Percentiles rank a stretch among this genome's conserved stretches.
Conservation (phyloP, 2,329 filamentous ascomycete species). For the Pseudogymnoascus sp. region DNA sequence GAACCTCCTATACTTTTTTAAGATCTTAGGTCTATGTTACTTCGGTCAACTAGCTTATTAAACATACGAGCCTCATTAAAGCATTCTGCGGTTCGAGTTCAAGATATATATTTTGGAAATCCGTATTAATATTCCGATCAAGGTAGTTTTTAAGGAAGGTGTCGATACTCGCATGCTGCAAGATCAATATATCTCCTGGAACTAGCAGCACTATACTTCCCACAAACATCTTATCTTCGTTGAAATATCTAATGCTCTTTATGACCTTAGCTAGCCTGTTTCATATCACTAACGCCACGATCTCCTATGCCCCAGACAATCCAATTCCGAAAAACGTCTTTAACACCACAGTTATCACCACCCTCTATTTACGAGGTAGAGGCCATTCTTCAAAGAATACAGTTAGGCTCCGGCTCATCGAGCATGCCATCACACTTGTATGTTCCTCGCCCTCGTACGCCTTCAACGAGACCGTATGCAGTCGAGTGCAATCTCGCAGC, state of each 20-base stretch:
- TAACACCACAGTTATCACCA: background rate
- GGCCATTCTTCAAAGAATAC: slow-evolving; percentile 2
- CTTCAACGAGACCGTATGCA: background rate
- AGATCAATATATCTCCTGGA: background rate
- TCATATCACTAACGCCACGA: background rate
- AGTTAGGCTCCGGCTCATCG: background rate
- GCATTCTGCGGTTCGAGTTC: slow-evolving; percentile 8
- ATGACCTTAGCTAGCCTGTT: background rate
- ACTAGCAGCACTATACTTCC: background rate
- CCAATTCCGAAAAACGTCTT: background rate
- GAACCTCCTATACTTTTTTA: too few relatives aligned
- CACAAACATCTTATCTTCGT: background rate
- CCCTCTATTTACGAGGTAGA: background rate
- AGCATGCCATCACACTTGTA: slow-evolving; percentile 1
- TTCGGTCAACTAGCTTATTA: slow-evolving; percentile 11
- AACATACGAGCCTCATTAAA: slow-evolving; percentile 10
- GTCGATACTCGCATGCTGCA: slow-evolving; percentile 9
- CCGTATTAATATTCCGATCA: background rate
- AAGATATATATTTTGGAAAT: slow-evolving; percentile 2
- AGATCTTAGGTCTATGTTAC: too few relatives aligned
- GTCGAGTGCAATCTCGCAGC: background rate
- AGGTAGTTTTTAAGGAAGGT: slow-evolving; percentile 12
- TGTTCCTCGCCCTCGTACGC: background rate
- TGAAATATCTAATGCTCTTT: background rate
- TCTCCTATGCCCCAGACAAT: background rate